These are phyloP conservation scores for Purpureocillium lavendulum DNA, from an alignment of 2,329 filamentous ascomycete species.

Conservation along the genomic window DNA sequence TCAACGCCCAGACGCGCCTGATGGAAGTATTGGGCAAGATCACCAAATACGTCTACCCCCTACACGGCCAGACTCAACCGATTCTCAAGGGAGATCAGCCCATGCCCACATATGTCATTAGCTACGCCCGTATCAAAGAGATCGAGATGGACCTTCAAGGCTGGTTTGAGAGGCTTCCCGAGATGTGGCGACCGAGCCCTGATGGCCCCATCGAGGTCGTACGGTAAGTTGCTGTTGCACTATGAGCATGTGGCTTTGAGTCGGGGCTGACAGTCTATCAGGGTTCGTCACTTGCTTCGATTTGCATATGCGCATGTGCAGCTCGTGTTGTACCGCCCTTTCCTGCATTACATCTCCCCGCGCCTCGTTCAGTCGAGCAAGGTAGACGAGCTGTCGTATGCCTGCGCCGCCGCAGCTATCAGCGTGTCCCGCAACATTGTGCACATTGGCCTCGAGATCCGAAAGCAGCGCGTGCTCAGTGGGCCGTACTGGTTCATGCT, in stretches of 20 bases:
- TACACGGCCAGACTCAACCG: slow-evolving; percentile 45
- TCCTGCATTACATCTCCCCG: slow-evolving; percentile 73
- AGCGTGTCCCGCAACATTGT: slow-evolving; percentile 65
- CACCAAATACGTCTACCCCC: slow-evolving; percentile 57
- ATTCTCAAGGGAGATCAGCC: slow-evolving; percentile 31
- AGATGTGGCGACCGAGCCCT: slow-evolving; percentile 68
- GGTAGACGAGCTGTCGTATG: slow-evolving; percentile 71
- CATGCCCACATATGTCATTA: slow-evolving; percentile 51
- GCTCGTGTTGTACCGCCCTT: slow-evolving; percentile 74
- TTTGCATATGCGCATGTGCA: slow-evolving; percentile 80
- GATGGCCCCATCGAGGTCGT: slow-evolving; percentile 68
- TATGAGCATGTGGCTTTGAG: background rate
- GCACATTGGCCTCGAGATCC: slow-evolving; percentile 72
- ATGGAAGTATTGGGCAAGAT: slow-evolving; percentile 58
- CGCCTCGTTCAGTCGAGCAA: slow-evolving; percentile 44
- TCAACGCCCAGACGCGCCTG: slow-evolving; percentile 56
- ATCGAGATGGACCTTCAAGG: slow-evolving; percentile 55
- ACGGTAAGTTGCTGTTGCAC: slow-evolving; percentile 48
- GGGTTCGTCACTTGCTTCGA: slow-evolving; percentile 65
- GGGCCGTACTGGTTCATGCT: slow-evolving; percentile 84
- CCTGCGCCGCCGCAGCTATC: slow-evolving; percentile 56
- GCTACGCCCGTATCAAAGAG: slow-evolving; percentile 53
- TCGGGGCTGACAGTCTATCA: slow-evolving; percentile 13
- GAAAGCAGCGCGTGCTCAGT: slow-evolving; percentile 63
- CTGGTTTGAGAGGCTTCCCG: slow-evolving; percentile 62